phyloP scores from a whole-genome alignment of 78 protist species.

The Capsaspora owczarzaki region DNA sequence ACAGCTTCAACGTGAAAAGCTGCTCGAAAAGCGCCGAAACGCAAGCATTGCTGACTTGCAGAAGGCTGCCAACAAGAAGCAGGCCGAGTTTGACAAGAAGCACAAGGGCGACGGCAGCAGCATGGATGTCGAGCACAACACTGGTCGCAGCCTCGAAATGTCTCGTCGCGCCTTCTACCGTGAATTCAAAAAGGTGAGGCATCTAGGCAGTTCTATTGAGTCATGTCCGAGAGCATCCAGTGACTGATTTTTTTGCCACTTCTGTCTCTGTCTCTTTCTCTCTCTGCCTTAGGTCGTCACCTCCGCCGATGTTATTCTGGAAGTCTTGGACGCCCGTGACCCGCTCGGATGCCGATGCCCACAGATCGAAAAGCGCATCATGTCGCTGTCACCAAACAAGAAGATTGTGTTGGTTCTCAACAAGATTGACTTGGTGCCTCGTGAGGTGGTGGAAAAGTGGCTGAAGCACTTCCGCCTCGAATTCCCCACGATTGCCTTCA shows the following conservation, averaged over 20 bases:
- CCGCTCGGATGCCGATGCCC: conserved; percentile 94
- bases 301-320: conserved; percentile 85
- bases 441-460: conserved; percentile 66
- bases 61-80: neutral
- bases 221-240: too few species aligned
- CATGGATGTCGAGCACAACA: neutral
- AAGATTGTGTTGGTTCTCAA: conserved; percentile 85
- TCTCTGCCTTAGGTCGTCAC: too few species aligned
- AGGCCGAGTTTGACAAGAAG: neutral
- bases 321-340: conserved; percentile 97
- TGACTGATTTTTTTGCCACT: too few species aligned
- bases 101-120: neutral
- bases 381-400: conserved; percentile 27
- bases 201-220: too few species aligned
- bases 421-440: conserved; percentile 87
- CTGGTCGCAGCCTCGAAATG: conserved; percentile 29
- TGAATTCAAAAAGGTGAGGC: conserved; percentile 76
- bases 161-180: conserved; percentile 68
- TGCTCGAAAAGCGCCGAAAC: neutral
- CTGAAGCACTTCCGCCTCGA: conserved; percentile 49
- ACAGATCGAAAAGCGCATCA: conserved; percentile 62
- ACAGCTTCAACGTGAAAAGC: too few species aligned
- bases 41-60: neutral
- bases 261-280: too few species aligned
- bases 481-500: conserved; percentile 81